A percentile compares a stretch with the other conserved stretches of the same genome.
Evolutionary conservation across 352 stramenopile genomes (phyloP).

Genomic region (Globisporangium nunn): DNA sequence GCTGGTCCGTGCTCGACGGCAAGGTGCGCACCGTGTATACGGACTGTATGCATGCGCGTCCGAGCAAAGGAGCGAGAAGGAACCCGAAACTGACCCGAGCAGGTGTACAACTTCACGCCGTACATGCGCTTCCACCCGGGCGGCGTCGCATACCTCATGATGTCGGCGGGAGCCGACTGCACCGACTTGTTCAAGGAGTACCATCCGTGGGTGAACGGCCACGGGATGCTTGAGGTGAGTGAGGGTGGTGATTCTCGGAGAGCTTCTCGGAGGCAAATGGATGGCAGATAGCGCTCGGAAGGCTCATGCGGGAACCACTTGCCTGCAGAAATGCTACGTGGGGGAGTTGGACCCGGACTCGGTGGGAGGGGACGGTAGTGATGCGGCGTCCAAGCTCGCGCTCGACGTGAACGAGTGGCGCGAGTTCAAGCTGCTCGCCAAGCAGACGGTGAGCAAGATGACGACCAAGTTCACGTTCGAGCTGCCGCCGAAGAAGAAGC

Average conservation of each 20-base stretch:
- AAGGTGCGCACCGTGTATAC: slow-evolving; percentile 57
- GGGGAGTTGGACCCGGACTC: slow-evolving; percentile 56
- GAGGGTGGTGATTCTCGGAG: not conserved
- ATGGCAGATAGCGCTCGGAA: not conserved
- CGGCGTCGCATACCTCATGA: slow-evolving; percentile 90
- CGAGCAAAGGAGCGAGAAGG: too few species aligned
- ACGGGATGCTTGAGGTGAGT: slow-evolving; percentile 78
- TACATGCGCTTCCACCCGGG: slow-evolving; percentile 98
- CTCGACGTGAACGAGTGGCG: slow-evolving; percentile 64
- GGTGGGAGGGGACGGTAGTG: slow-evolving; percentile 6
- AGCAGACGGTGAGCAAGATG: slow-evolving; percentile 43
- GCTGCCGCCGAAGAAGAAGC: slow-evolving; percentile 46
- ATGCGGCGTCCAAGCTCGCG: slow-evolving; percentile 29
- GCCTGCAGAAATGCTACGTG: slow-evolving; percentile 65
- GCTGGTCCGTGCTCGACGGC: slow-evolving; percentile 90
- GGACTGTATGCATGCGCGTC: too few species aligned
- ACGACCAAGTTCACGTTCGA: slow-evolving; percentile 79
- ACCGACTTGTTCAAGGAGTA: slow-evolving; percentile 96
- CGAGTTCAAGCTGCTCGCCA: slow-evolving; percentile 49
- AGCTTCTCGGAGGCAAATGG: not conserved
- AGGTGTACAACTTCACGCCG: slow-evolving; percentile 93
- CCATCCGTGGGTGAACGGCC: slow-evolving; percentile 93
- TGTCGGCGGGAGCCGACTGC: slow-evolving; percentile 89
- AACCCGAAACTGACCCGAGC: not conserved
- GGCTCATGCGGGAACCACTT: not conserved